These are phyloP conservation scores for Apiosordaria backusii DNA, from an alignment of 495 filamentous ascomycete species.

Conservation along the genomic window DNA sequence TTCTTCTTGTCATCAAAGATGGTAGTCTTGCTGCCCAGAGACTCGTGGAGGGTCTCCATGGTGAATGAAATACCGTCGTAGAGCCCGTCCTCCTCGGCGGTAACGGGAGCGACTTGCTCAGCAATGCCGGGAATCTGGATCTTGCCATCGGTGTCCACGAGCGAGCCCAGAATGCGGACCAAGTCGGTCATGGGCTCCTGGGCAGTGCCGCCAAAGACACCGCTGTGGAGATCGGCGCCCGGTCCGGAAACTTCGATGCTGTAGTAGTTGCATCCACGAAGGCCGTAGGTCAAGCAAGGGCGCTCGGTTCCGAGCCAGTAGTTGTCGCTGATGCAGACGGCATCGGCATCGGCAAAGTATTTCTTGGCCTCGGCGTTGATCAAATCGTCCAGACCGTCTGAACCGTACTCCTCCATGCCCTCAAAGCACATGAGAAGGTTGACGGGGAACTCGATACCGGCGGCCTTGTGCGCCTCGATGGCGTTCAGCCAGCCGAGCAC, in stretches of 20 bases:
- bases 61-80: constrained; percentile 87
- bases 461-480: constrained; percentile 94
- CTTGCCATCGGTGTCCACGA: constrained; percentile 86
- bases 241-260: constrained; percentile 81
- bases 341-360: constrained; percentile 92
- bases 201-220: constrained; percentile 91
- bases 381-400: constrained; percentile 92
- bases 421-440: constrained; percentile 99
- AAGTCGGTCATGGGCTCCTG: constrained; percentile 99
- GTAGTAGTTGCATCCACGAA: constrained; percentile 98
- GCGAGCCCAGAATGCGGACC: constrained; percentile 69
- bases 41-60: constrained; percentile 91
- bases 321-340: constrained; percentile 98
- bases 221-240: constrained; percentile 89
- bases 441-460: constrained; percentile 90
- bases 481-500: constrained; percentile 97
- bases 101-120: constrained; percentile 85
- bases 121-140: constrained; percentile 85
- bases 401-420: constrained; percentile 99
- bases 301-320: constrained; percentile 99
- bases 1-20: constrained; percentile 81
- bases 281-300: constrained; percentile 94
- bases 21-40: constrained; percentile 78
- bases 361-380: constrained; percentile 83
- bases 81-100: constrained; percentile 77